Conservation (phyloP, 2,329 filamentous ascomycete genomes). For the Stemphylium beticola region DNA sequence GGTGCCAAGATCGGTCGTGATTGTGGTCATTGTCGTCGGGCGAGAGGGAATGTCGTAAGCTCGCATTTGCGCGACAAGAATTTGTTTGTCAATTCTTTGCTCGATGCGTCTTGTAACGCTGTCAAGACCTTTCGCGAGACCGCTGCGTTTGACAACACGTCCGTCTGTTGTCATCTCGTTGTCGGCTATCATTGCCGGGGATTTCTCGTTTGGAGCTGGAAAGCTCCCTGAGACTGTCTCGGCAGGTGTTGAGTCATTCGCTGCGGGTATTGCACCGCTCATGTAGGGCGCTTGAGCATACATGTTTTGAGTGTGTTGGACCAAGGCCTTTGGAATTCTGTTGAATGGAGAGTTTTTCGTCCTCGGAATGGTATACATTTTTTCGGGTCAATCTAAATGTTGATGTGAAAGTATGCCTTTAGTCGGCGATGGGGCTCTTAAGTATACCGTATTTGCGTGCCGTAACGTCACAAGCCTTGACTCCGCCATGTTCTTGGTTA, state of each 20-base stretch:
- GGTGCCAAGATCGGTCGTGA: neutral
- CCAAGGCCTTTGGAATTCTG: too few relatives aligned
- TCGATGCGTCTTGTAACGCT: conserved; percentile 11
- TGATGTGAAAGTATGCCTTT: too few relatives aligned
- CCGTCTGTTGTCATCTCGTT: too few relatives aligned
- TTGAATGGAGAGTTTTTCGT: too few relatives aligned
- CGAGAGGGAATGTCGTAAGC: conserved; percentile 8
- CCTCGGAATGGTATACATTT: too few relatives aligned
- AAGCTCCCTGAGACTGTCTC: too few relatives aligned
- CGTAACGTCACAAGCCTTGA: neutral
- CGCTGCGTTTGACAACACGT: neutral
- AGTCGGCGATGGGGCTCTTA: neutral
- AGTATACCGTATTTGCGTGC: neutral
- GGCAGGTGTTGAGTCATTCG: too few relatives aligned
- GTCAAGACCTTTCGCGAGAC: conserved; percentile 18
- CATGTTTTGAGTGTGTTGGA: too few relatives aligned
- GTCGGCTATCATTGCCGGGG: neutral
- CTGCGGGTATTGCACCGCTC: too few relatives aligned
- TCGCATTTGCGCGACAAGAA: conserved; percentile 19
- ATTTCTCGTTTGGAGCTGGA: neutral
- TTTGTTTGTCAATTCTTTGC: conserved; percentile 19
- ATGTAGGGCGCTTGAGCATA: too few relatives aligned
- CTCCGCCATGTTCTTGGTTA: neutral
- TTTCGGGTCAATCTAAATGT: too few relatives aligned
- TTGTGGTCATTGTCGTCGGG: neutral